Evolutionary conservation across 164 flowering plant species (phyloP).

Genomic region (Paratinospora sagittata): DNA sequence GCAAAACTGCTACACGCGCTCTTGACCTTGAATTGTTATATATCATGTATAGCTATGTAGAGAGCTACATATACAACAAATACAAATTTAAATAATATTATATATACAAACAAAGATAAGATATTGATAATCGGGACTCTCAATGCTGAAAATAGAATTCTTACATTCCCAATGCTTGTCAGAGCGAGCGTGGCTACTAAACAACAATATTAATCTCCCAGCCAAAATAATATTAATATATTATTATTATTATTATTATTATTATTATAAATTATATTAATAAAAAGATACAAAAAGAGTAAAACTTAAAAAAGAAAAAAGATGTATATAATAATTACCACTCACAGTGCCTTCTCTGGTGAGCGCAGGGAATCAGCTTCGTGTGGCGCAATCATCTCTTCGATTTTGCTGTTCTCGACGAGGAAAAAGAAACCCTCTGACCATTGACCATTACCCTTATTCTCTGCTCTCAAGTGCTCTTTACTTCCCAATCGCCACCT

Average conservation of each 20-base stretch:
- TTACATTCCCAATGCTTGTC: slow-evolving; percentile 1
- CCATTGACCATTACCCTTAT: neutral
- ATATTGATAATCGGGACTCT: neutral
- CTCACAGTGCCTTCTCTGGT: neutral
- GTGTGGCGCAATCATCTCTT: slow-evolving; percentile 6
- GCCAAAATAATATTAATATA: neutral
- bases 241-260: too few relatives aligned
- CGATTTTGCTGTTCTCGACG: neutral
- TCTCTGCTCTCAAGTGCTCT: neutral
- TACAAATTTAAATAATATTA: neutral
- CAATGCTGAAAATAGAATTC: slow-evolving; percentile 2
- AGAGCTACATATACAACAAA: too few relatives aligned
- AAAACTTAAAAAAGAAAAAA: too few relatives aligned
- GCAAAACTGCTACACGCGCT: neutral
- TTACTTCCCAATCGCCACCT: neutral
- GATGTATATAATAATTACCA: neutral
- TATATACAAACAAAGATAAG: neutral
- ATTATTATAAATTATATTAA: neutral
- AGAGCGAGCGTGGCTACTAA: neutral
- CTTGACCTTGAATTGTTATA: neutral
- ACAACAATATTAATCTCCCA: too few relatives aligned
- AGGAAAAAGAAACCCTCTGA: slow-evolving; percentile 2
- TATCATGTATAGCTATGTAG: too few relatives aligned
- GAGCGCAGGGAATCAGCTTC: slow-evolving; percentile 11
- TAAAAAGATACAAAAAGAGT: neutral